Evolutionary conservation across 345 rosid species (phyloP), one percentile per base, ranked within the genome.

Genomic region (Turnera subulata): DNA sequence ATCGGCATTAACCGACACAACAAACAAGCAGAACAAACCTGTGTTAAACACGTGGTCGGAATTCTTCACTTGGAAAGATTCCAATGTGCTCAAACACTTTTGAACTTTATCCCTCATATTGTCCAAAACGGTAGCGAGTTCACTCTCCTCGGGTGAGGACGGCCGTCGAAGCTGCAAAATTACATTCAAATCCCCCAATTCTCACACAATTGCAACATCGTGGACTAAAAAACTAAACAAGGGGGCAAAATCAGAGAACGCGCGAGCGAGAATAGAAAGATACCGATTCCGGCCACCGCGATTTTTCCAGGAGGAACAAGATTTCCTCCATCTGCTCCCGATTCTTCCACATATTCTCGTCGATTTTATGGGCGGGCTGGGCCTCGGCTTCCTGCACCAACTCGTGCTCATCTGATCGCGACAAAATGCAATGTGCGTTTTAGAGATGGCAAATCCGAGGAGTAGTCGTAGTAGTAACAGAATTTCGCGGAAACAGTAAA

Each of bases 321-420:
- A 89, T 83, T 79, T 92, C 96, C 62, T 92, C 96, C 71, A 92
- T 73, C 55, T 83, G 89, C 67, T 86, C 96, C 44, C 96, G 77
- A 70, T 92, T 89, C 81, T 82, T 92, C 96, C 98, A 92, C 89
- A 92, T 79, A 77, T 92, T 92, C 78, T 89, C 96, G 60, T 92
- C 98, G 19, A 92, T 83, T 74, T 92, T 92, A 71, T 86, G 96
- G 10, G 96, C 81, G 49, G 95, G 82, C 69, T 71, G 76, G 42
- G 63, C 61, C 32, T 76, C 80, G 10, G 89, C 82, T 78, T 89
- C 89, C 46, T 75, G 74, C 18, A 86, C 53, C 70, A 92, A 55
- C 29, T 59, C 58, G 47, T 52, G 74, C 68, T 82, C 96, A 38
- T 63, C 98, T 92, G 68, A 11, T 29, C 35, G 18, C 22, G 39